A percentile compares a stretch with the other conserved stretches of the same genome.
phyloP scores from a whole-genome alignment of 352 stramenopile genomes.

The Thalassiosira oceanica region DNA sequence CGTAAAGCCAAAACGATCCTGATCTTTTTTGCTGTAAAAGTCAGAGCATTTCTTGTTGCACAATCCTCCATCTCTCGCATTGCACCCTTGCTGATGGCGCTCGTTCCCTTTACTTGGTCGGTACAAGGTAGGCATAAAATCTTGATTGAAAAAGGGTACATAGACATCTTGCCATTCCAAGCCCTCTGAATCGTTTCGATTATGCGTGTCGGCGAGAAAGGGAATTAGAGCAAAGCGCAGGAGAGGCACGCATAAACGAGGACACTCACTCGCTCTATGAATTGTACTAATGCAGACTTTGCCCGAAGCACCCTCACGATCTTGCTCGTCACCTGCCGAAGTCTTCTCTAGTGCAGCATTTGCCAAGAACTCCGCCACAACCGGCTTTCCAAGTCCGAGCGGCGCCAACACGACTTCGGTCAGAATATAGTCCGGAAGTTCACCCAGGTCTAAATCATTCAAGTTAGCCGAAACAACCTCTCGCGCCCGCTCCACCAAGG shows the following conservation, averaged over 20 bases:
- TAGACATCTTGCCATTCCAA: slow-evolving; percentile 44
- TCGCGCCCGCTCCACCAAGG: slow-evolving; percentile 14
- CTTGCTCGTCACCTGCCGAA: slow-evolving; percentile 5
- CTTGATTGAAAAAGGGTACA: slow-evolving; percentile 42
- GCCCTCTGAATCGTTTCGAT: slow-evolving; percentile 40
- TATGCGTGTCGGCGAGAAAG: no score
- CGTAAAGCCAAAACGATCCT: not conserved
- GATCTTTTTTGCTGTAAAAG: slow-evolving; percentile 38
- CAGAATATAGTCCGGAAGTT: slow-evolving; percentile 21
- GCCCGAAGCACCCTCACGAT: not conserved
- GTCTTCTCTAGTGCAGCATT: slow-evolving; percentile 3
- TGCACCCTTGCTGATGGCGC: slow-evolving; percentile 5
- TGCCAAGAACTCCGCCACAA: slow-evolving; percentile 25
- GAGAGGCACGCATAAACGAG: no score
- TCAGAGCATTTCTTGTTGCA: slow-evolving; percentile 45
- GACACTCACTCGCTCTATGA: no score
- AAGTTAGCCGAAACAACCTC: slow-evolving; percentile 5
- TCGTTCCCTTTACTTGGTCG: no score
- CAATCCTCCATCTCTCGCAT: slow-evolving; percentile 24
- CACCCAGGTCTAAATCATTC: slow-evolving; percentile 3
- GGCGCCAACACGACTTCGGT: slow-evolving; percentile 17
- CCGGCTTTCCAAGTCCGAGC: slow-evolving; percentile 1
- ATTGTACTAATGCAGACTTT: slow-evolving; percentile 35
- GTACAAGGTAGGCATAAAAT: slow-evolving; percentile 15
- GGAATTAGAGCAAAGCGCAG: no score